These are phyloP conservation scores for Hortaea werneckii DNA, from an alignment of 2,329 filamentous ascomycete species.

Conservation along the genomic window DNA sequence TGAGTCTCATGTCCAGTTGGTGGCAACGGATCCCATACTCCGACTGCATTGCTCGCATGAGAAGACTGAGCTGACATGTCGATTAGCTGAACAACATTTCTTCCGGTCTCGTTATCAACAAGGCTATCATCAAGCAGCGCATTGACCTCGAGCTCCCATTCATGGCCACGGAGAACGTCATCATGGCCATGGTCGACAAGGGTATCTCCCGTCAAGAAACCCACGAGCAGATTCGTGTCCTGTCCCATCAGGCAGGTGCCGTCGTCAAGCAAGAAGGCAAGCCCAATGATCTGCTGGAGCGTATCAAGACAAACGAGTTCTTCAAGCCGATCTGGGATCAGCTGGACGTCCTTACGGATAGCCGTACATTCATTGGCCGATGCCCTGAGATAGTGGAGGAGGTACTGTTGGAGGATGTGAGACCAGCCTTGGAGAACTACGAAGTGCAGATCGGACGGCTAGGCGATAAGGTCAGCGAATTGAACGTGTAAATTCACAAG, in stretches of 20 bases:
- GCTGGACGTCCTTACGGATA: conserved; percentile 28
- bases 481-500: conserved; percentile 16
- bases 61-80: neutral
- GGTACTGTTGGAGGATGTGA: conserved; percentile 28
- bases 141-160: conserved; percentile 74
- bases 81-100: conserved; percentile 56
- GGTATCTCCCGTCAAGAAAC: conserved; percentile 68
- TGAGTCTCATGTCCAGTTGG: conserved; percentile 5
- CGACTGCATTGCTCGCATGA: neutral
- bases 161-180: conserved; percentile 48
- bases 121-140: conserved; percentile 56
- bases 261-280: conserved; percentile 64
- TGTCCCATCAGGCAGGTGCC: conserved; percentile 63
- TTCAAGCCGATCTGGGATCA: conserved; percentile 45
- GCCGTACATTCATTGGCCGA: conserved; percentile 28
- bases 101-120: conserved; percentile 64
- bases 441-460: conserved; percentile 12
- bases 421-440: conserved; percentile 26
- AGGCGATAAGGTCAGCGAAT: conserved; percentile 14
- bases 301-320: conserved; percentile 63
- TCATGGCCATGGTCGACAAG: conserved; percentile 66
- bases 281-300: conserved; percentile 69
- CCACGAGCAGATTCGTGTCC: conserved; percentile 74
- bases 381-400: conserved; percentile 31
- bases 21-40: neutral